These are phyloP conservation scores for Suillus variegatus DNA, from an alignment of 768 basidiomycete genomes.

Conservation along the genomic window DNA sequence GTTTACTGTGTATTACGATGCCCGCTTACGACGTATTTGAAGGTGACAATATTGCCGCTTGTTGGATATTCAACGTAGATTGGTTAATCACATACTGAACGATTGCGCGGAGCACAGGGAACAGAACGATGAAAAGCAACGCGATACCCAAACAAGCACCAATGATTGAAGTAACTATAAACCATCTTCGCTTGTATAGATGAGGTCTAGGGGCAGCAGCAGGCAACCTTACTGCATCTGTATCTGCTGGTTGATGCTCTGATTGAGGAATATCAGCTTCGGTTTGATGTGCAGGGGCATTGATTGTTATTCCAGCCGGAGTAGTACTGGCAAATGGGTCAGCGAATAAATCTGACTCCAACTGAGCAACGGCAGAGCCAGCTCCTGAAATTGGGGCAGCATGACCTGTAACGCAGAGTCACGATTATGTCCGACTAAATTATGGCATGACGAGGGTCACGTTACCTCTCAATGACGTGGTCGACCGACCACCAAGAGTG, in stretches of 20 bases:
- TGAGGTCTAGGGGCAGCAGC: constrained; percentile 31
- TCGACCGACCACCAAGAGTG: constrained; percentile 17
- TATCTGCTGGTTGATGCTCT: neutral
- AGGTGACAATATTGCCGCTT: constrained; percentile 52
- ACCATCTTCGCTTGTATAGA: constrained; percentile 63
- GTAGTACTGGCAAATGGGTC: constrained; percentile 11
- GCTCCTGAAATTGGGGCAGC: constrained; percentile 6
- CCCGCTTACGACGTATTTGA: constrained; percentile 54
- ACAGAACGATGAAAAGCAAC: constrained; percentile 66
- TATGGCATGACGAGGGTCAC: constrained; percentile 11
- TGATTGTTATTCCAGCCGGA: constrained; percentile 9
- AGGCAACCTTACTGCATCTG: constrained; percentile 6
- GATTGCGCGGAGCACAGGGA: constrained; percentile 68
- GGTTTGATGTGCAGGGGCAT: neutral
- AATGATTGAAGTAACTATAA: constrained; percentile 60
- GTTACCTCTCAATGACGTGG: constrained; percentile 24
- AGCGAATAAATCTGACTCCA: constrained; percentile 14
- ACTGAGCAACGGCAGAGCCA: neutral
- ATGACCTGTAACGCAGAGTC: constrained; percentile 3
- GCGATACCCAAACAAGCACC: constrained; percentile 55
- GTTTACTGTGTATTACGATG: neutral
- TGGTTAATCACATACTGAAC: constrained; percentile 64
- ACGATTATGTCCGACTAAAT: neutral
- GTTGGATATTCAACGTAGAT: constrained; percentile 52
- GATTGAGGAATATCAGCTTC: neutral